phyloP scores from a whole-genome alignment of 2,329 filamentous ascomycete species.

The Fusarium albidum region DNA sequence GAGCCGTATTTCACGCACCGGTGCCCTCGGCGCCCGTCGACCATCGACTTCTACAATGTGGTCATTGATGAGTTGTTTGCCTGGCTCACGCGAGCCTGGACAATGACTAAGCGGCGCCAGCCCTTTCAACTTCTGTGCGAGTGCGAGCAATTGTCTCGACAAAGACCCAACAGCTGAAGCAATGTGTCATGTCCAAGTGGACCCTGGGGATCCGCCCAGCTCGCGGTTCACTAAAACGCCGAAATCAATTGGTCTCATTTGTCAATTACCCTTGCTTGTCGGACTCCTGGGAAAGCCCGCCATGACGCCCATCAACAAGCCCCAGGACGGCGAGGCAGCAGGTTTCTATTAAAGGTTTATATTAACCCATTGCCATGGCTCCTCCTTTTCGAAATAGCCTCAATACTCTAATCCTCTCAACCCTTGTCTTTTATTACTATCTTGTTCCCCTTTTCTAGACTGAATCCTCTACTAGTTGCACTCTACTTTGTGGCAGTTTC shows the following conservation, averaged over 20 bases:
- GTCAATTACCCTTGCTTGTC: not conserved
- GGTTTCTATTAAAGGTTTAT: conserved; percentile 8
- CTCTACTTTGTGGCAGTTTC: not conserved
- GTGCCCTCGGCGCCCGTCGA: not conserved
- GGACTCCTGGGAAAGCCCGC: conserved; percentile 13
- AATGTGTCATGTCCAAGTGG: conserved; percentile 6
- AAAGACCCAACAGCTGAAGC: not conserved
- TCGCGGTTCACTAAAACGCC: not conserved
- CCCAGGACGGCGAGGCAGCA: not conserved
- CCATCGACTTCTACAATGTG: not conserved
- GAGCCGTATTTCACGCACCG: not conserved
- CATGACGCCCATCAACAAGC: conserved; percentile 3
- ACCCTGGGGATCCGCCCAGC: conserved; percentile 3
- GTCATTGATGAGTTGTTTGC: not conserved
- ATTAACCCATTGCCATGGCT: conserved; percentile 1
- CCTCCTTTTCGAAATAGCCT: not conserved
- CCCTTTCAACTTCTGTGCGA: not conserved
- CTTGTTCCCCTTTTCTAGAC: not conserved
- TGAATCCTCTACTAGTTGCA: too few relatives aligned
- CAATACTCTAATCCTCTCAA: not conserved
- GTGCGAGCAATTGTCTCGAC: not conserved
- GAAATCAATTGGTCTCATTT: conserved; percentile 1
- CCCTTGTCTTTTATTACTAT: not conserved
- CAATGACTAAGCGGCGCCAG: conserved; percentile 7
- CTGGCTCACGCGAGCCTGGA: not conserved